phyloP scores from a whole-genome alignment of 1,284 basidiomycete genomes.

The Lentinula novae-zelandiae region DNA sequence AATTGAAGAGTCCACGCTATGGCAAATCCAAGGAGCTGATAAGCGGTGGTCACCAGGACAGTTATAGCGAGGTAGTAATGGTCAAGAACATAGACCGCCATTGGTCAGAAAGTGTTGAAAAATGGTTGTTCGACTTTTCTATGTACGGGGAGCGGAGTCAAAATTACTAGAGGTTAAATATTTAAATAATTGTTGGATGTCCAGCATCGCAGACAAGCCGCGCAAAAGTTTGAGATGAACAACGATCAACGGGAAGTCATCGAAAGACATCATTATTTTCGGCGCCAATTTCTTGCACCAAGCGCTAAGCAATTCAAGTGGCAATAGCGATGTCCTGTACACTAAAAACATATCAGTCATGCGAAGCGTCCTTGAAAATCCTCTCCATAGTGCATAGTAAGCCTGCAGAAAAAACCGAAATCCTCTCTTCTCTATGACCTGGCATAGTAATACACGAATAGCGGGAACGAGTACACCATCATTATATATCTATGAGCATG shows the following conservation, averaged over 20 bases:
- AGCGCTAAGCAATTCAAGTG: neutral
- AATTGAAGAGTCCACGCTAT: conserved; percentile 71
- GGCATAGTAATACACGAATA: conserved; percentile 7
- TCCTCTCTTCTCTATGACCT: neutral
- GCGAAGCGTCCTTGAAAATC: too few species aligned
- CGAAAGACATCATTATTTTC: too few species aligned
- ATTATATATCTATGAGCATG: neutral
- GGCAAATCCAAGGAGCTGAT: conserved; percentile 64
- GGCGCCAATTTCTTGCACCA: neutral
- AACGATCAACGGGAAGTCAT: neutral
- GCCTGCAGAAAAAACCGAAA: neutral
- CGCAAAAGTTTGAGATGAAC: neutral
- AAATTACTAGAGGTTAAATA: neutral
- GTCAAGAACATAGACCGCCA: conserved; percentile 55
- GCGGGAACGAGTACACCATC: conserved; percentile 5
- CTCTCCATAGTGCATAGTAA: too few species aligned
- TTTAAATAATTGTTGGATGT: neutral
- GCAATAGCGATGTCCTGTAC: too few species aligned
- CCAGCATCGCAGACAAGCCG: neutral
- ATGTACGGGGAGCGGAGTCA: neutral
- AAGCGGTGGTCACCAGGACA: conserved; percentile 61
- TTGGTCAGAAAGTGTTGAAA: conserved; percentile 12
- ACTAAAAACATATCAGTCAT: too few species aligned
- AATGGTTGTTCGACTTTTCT: too few species aligned
- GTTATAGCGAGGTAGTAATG: conserved; percentile 65